Percentiles rank a stretch among this genome's conserved stretches.
Conservation (phyloP, 768 basidiomycete species). For the Rickenella mellea region DNA sequence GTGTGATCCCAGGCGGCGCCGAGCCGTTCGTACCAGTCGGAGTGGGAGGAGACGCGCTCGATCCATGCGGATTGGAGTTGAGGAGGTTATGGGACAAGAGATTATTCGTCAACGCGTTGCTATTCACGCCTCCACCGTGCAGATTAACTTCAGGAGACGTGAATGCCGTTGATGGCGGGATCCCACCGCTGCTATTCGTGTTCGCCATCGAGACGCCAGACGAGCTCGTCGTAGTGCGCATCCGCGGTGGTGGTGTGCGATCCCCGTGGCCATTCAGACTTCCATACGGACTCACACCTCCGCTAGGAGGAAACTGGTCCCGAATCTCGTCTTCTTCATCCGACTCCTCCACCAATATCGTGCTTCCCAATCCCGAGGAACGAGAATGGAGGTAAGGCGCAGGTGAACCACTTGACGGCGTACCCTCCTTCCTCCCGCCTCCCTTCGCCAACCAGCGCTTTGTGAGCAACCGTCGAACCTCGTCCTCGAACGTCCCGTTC, state of each 20-base stretch:
- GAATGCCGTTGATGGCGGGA: slow-evolving; percentile 37
- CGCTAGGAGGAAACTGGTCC: slow-evolving; percentile 27
- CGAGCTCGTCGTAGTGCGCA: slow-evolving; percentile 49
- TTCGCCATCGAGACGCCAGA: slow-evolving; percentile 25
- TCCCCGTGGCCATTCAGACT: slow-evolving; percentile 29
- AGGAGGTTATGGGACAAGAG: no score
- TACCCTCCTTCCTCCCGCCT: slow-evolving; percentile 52
- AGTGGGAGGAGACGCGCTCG: slow-evolving; percentile 4
- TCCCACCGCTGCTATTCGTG: slow-evolving; percentile 26
- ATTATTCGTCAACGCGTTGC: neutral
- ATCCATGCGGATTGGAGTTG: no score
- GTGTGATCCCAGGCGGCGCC: slow-evolving; percentile 41
- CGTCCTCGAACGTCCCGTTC: slow-evolving; percentile 68
- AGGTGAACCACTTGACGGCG: slow-evolving; percentile 56
- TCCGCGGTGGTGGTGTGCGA: slow-evolving; percentile 29
- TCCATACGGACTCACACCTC: slow-evolving; percentile 18
- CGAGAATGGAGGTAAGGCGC: slow-evolving; percentile 49
- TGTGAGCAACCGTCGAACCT: slow-evolving; percentile 57
- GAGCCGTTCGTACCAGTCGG: slow-evolving; percentile 23
- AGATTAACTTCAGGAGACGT: slow-evolving; percentile 50
- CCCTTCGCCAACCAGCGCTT: slow-evolving; percentile 68
- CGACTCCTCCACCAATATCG: slow-evolving; percentile 61
- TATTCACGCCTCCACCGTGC: slow-evolving; percentile 12
- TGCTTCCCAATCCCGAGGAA: slow-evolving; percentile 37
- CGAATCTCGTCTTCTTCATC: slow-evolving; percentile 63